These are phyloP conservation scores for Aspergillus panamensis DNA, from an alignment of 495 filamentous ascomycete genomes.

Conservation along the genomic window DNA sequence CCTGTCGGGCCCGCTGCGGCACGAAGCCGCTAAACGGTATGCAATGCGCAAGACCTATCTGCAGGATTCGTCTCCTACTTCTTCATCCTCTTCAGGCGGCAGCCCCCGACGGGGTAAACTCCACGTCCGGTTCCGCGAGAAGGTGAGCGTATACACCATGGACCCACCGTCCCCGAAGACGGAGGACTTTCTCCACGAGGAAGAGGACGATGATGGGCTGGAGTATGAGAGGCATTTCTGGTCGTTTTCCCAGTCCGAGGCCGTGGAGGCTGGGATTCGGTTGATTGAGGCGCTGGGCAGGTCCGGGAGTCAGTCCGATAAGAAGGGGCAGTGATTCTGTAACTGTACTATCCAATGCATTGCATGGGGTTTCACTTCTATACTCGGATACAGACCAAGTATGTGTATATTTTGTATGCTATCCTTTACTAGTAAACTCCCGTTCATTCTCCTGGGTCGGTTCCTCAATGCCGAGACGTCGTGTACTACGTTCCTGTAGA, in stretches of 20 bases:
- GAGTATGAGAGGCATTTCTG: constrained; percentile 37
- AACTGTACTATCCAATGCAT: background rate
- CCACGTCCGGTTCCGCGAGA: constrained; percentile 40
- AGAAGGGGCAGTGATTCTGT: background rate
- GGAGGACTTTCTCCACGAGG: constrained; percentile 25
- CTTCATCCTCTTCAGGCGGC: constrained; percentile 17
- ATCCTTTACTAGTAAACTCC: no score
- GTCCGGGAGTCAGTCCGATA: background rate
- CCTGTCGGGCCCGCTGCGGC: constrained; percentile 71
- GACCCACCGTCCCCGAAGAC: constrained; percentile 10
- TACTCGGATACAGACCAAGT: no score
- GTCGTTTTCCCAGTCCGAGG: constrained; percentile 24
- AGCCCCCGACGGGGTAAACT: constrained; percentile 23
- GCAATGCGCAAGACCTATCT: constrained; percentile 65
- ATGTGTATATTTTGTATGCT: constrained; percentile 12
- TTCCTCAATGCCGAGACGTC: constrained; percentile 78
- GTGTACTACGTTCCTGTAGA: constrained; percentile 90
- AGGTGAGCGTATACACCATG: constrained; percentile 34
- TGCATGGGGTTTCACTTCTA: constrained; percentile 3
- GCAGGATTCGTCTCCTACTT: no score
- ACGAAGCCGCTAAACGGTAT: constrained; percentile 70
- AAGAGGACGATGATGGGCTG: constrained; percentile 25
- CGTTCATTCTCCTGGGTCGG: constrained; percentile 63
- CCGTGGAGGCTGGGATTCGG: constrained; percentile 35
- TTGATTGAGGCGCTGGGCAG: constrained; percentile 35